These are phyloP conservation scores for Mortierella alpina DNA, from an alignment of 192 early-diverging fungal genomes.

Conservation along the genomic window DNA sequence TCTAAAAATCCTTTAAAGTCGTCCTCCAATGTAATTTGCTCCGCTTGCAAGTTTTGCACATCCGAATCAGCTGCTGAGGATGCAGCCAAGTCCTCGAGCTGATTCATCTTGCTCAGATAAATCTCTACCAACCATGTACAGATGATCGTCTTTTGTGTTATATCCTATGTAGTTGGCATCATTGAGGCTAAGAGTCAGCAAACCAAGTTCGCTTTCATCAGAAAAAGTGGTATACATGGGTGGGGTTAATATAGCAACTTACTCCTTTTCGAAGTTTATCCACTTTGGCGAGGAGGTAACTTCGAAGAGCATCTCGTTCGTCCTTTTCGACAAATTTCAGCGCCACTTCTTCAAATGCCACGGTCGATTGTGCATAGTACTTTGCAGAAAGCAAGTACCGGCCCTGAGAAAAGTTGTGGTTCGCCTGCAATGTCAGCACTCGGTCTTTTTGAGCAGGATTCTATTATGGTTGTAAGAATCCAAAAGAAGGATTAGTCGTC, in stretches of 20 bases:
- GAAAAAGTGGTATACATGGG: neutral
- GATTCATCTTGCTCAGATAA: slow-evolving; percentile 82
- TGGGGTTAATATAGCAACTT: slow-evolving; percentile 4
- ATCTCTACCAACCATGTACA: slow-evolving; percentile 93
- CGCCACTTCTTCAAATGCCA: slow-evolving; percentile 92
- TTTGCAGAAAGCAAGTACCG: slow-evolving; percentile 82
- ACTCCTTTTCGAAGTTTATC: slow-evolving; percentile 74
- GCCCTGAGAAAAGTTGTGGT: slow-evolving; percentile 82
- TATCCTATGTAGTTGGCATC: slow-evolving; percentile 63
- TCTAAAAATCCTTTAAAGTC: slow-evolving; percentile 82
- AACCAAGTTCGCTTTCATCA: neutral
- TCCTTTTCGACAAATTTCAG: slow-evolving; percentile 84
- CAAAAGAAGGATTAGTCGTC: neutral
- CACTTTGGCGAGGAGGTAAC: slow-evolving; percentile 83
- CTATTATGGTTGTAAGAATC: slow-evolving; percentile 18
- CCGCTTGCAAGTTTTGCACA: slow-evolving; percentile 63
- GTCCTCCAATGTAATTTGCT: slow-evolving; percentile 67
- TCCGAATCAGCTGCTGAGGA: slow-evolving; percentile 56
- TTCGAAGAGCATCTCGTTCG: slow-evolving; percentile 78
- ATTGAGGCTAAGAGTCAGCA: neutral
- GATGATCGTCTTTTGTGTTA: slow-evolving; percentile 82
- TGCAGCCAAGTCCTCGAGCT: slow-evolving; percentile 63
- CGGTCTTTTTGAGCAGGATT: slow-evolving; percentile 79
- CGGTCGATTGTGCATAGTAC: slow-evolving; percentile 84
- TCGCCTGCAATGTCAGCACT: slow-evolving; percentile 87